A percentile compares a stretch with the other conserved stretches of the same genome.
These are phyloP conservation scores for Boletus insuetus DNA, from an alignment of 768 basidiomycete genomes.

Conservation along the genomic window DNA sequence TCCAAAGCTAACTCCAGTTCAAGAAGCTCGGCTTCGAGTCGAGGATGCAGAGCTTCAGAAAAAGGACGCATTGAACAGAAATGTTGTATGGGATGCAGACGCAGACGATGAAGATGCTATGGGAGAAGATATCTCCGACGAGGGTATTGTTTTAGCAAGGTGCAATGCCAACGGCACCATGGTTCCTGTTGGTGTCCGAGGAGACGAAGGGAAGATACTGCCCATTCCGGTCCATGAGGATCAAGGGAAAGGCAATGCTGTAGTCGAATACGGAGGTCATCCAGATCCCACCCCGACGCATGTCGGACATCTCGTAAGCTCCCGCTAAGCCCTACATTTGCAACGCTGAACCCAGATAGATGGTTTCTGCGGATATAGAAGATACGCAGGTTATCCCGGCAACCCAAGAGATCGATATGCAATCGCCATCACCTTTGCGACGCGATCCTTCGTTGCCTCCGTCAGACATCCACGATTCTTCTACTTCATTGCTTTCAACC, in stretches of 20 bases:
- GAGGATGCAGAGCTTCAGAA: conserved; percentile 59
- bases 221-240: conserved; percentile 34
- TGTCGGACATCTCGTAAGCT: conserved; percentile 55
- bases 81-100: conserved; percentile 64
- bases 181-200: conserved; percentile 57
- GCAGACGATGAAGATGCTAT: conserved; percentile 60
- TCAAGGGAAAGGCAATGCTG: neutral
- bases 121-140: conserved; percentile 44
- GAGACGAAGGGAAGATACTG: conserved; percentile 53
- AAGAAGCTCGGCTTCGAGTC: conserved; percentile 52
- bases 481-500: conserved; percentile 21
- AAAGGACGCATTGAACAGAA: conserved; percentile 59
- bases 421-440: conserved; percentile 20
- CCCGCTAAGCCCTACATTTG: neutral
- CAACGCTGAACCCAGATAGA: conserved; percentile 10
- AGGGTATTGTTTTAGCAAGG: conserved; percentile 26
- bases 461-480: conserved; percentile 23
- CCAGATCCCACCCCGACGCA: conserved; percentile 50
- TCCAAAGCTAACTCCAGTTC: conserved; percentile 49
- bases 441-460: conserved; percentile 24
- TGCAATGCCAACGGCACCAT: conserved; percentile 17
- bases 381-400: conserved; percentile 49
- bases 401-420: conserved; percentile 31
- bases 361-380: conserved; percentile 35
- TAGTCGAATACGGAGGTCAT: conserved; percentile 46